Evolutionary conservation across 768 basidiomycete species (phyloP).

Genomic region (Trametes coccinea): DNA sequence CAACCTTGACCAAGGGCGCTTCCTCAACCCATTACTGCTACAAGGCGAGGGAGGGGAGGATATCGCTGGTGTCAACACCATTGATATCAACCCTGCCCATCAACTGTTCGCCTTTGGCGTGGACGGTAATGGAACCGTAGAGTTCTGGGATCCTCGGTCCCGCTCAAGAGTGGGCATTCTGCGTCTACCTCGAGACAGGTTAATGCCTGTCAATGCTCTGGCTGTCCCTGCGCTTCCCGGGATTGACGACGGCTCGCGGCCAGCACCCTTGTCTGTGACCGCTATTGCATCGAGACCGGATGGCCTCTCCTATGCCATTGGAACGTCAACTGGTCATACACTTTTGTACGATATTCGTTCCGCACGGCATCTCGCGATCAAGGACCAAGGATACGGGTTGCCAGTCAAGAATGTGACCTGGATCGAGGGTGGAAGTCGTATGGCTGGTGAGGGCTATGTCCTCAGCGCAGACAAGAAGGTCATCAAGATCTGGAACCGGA

Average conservation of each 20-base stretch:
- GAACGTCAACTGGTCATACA: constrained; percentile 93
- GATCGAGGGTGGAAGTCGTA: constrained; percentile 84
- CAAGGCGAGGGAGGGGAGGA: constrained; percentile 50
- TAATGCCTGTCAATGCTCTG: constrained; percentile 43
- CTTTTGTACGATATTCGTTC: constrained; percentile 93
- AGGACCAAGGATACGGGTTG: constrained; percentile 97
- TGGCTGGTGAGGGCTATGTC: constrained; percentile 87
- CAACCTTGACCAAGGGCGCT: constrained; percentile 94
- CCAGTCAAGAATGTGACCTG: constrained; percentile 83
- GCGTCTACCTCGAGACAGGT: constrained; percentile 53
- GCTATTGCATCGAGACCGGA: constrained; percentile 84
- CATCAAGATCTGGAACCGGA: constrained; percentile 94
- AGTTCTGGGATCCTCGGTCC: constrained; percentile 96
- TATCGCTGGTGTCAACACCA: constrained; percentile 82
- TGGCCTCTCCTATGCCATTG: constrained; percentile 91
- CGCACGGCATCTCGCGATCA: constrained; percentile 76
- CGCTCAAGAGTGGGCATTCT: constrained; percentile 72
- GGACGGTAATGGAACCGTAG: constrained; percentile 83
- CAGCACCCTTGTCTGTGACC: constrained; percentile 62
- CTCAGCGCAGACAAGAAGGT: constrained; percentile 96
- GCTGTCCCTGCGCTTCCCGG: constrained; percentile 37
- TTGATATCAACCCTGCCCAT: constrained; percentile 93
- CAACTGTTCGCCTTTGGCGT: constrained; percentile 87
- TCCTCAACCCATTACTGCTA: constrained; percentile 77
- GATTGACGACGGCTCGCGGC: constrained; percentile 34